A percentile compares a stretch with the other conserved stretches of the same genome.
Conservation (phyloP, 345 rosid genomes). For the Lenwebbia sp. region DNA sequence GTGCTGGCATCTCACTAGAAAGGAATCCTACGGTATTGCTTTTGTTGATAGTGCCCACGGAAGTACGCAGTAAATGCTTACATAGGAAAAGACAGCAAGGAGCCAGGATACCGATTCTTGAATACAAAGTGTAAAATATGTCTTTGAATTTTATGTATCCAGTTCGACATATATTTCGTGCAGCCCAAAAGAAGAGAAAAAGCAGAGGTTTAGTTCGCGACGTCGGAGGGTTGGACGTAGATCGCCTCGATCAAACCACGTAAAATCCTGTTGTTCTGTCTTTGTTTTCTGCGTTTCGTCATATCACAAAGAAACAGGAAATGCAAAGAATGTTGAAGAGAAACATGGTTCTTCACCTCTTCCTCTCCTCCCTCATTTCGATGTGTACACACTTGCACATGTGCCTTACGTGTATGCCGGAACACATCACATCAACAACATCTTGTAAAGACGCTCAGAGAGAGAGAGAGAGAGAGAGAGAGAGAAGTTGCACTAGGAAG, state of each 20-base stretch:
- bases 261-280: too few relatives aligned
- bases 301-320: not conserved
- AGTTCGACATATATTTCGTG: too few relatives aligned
- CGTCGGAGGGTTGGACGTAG: too few relatives aligned
- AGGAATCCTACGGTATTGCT: not conserved
- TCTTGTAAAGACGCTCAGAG: not conserved
- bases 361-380: not conserved
- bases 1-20: not conserved
- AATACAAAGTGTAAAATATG: too few relatives aligned
- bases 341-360: not conserved
- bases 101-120: not conserved
- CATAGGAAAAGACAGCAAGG: not conserved
- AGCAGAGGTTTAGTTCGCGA: too few relatives aligned
- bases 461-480: not conserved
- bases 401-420: not conserved
- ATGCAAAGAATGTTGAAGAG: not conserved
- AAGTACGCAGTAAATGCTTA: not conserved
- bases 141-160: too few relatives aligned
- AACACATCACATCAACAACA: not conserved
- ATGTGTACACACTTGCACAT: not conserved
- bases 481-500: not conserved
- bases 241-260: too few relatives aligned
- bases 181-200: too few relatives aligned
- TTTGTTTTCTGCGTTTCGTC: too few relatives aligned
- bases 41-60: not conserved